Evolutionary conservation across 805 yeast genomes (phyloP).

Genomic region (Lachancea waltii): DNA sequence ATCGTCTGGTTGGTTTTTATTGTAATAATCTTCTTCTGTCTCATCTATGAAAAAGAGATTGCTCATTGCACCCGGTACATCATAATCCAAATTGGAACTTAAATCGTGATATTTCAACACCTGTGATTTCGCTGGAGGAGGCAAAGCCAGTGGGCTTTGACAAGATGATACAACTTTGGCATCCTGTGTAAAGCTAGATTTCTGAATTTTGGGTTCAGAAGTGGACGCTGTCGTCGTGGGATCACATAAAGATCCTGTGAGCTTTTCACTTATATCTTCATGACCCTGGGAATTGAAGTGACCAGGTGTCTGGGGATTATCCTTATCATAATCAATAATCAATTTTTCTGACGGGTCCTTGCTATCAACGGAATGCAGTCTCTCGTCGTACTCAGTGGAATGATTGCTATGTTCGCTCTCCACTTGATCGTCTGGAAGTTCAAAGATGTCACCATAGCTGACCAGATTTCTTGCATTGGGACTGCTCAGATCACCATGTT

Average conservation of each 20-base stretch:
- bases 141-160: slow-evolving; percentile 6
- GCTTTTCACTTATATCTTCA: no score
- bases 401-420: no score
- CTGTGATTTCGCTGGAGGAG: slow-evolving; percentile 25
- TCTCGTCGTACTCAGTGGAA: no score
- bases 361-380: no score
- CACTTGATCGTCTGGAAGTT: slow-evolving; percentile 13
- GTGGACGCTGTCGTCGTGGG: no score
- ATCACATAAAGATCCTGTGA: no score
- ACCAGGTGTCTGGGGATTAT: no score
- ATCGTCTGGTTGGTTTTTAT: slow-evolving; percentile 32
- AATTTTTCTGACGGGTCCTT: no score
- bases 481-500: not conserved
- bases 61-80: slow-evolving; percentile 31
- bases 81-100: slow-evolving; percentile 33
- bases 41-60: slow-evolving; percentile 31
- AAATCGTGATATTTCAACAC: slow-evolving; percentile 36
- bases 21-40: slow-evolving; percentile 29
- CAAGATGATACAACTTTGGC: not conserved
- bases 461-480: not conserved
- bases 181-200: not conserved
- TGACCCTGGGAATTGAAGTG: no score
- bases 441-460: slow-evolving; percentile 11
- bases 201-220: no score
- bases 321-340: no score